phyloP scores from a whole-genome alignment of 345 rosid genomes.

The Citrus maxima region DNA sequence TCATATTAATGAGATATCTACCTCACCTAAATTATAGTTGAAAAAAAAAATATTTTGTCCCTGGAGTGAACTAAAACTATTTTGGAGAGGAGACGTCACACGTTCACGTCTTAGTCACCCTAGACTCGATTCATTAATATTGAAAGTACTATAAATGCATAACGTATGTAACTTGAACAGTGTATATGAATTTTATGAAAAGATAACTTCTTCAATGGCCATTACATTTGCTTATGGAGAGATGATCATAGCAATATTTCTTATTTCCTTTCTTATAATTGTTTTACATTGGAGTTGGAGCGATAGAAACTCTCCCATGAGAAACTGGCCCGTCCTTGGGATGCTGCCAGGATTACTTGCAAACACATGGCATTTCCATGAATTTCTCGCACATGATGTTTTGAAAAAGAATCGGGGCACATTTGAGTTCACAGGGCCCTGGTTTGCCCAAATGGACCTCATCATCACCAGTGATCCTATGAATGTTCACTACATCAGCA shows the following conservation, averaged over 20 bases:
- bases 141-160: too few species aligned
- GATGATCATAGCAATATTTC: background rate
- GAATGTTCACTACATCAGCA: conserved; percentile 6
- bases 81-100: too few species aligned
- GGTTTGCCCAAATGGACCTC: conserved; percentile 12
- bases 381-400: background rate
- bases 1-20: too few species aligned
- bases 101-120: too few species aligned
- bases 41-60: too few species aligned
- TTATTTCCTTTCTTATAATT: background rate
- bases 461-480: conserved; percentile 7
- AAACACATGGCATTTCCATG: background rate
- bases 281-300: background rate
- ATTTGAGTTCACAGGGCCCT: conserved; percentile 21
- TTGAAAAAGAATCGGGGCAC: conserved; percentile 8
- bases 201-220: too few species aligned
- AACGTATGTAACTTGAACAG: too few species aligned
- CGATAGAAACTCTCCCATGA: background rate
- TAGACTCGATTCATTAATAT: too few species aligned
- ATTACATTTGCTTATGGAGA: too few species aligned
- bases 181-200: too few species aligned
- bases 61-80: too few species aligned
- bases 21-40: too few species aligned
- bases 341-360: conserved; percentile 15
- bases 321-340: conserved; percentile 20